Conservation (phyloP, 2,329 filamentous ascomycete genomes). For the Coniochaeta sp. region DNA sequence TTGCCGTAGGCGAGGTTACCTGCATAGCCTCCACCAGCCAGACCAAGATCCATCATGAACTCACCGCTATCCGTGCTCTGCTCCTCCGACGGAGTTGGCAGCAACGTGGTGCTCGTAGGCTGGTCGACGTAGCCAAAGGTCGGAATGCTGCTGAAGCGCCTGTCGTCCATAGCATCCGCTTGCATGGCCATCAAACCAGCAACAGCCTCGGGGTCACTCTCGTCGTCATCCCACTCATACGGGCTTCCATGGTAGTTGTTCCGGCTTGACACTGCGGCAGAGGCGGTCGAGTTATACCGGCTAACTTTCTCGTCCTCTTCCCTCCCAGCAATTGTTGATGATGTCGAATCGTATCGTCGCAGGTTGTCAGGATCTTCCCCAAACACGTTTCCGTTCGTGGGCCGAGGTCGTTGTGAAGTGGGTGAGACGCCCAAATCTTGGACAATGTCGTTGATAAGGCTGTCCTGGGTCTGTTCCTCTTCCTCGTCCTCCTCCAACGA, state of each 20-base stretch:
- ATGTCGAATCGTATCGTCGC: conserved; percentile 43
- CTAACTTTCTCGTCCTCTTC: conserved; percentile 16
- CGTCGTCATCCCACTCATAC: conserved; percentile 48
- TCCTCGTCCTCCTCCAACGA: conserved; percentile 25
- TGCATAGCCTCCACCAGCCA: conserved; percentile 66
- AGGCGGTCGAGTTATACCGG: conserved; percentile 33
- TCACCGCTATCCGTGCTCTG: conserved; percentile 65
- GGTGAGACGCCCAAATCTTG: conserved; percentile 38
- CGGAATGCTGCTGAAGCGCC: conserved; percentile 50
- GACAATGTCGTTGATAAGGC: conserved; percentile 52
- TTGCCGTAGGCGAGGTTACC: conserved; percentile 44
- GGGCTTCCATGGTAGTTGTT: conserved; percentile 28
- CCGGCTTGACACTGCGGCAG: conserved; percentile 25
- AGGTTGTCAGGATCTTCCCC: conserved; percentile 40
- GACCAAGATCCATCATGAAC: conserved; percentile 63
- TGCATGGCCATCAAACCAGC: conserved; percentile 79
- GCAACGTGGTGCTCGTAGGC: conserved; percentile 21
- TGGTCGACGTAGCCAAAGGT: conserved; percentile 42
- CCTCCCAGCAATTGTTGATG: conserved; percentile 25
- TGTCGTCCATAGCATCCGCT: conserved; percentile 74
- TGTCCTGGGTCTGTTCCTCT: conserved; percentile 35
- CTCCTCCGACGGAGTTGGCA: conserved; percentile 42
- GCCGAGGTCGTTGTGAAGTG: conserved; percentile 30
- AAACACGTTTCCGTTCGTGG: conserved; percentile 38
- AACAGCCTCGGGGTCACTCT: conserved; percentile 82